Base-by-base conservation (phyloP, 176 grass and related monocot genomes). In the Eremochloa ophiuroides region DNA sequence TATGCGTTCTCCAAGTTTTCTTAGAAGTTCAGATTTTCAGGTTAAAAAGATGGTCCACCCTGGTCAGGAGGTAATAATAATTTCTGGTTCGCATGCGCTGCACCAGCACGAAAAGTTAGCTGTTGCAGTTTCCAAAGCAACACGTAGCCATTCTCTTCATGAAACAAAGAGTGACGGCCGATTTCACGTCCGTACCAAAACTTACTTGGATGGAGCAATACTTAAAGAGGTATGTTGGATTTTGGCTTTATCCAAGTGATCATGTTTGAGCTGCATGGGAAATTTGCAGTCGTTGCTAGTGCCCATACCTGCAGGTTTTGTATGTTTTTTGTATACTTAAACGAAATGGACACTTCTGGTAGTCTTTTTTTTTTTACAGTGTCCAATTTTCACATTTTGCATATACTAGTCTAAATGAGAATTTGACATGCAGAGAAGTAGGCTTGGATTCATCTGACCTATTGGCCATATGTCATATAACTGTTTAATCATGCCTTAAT, bases 71-170 rank as follows among this genome's bases (percentile, higher is more conserved):
- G 91, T 99, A 82, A 90, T 99, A 92, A 87, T 95, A 64, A 86
- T 99, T 69, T 91, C 90, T 80, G 96, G 93, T 78, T 95, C 88
- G 0, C 96, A 95, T 84, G 88, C 93, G 66, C 84, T 99, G 31
- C 96, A 99, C 87, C 88, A 90, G 16, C 96, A 99, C 44, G 96
- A 99, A 80, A 93, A 95, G 80, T 90, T 99, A 82, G 93, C 96
- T 65, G 87, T 95, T 87, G 93, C 91, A 43, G 93, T 95, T 93
- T 93, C 91, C 4, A 99, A 99, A 93, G 96, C 93, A 81, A 95
- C 86, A 80, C 90, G 93, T 62, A 92, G 96, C 71, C 96, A 99
- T 85, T 99, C 96, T 82, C 76, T 99, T 76, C 96, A 99, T 91
- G 96, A 99, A 85, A 99, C 96, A 85, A 93, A 91, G 56, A 85